Percentiles rank a stretch among this genome's conserved stretches.
Evolutionary conservation across 352 stramenopile genomes (phyloP).

Genomic region (Pythium monospermum): DNA sequence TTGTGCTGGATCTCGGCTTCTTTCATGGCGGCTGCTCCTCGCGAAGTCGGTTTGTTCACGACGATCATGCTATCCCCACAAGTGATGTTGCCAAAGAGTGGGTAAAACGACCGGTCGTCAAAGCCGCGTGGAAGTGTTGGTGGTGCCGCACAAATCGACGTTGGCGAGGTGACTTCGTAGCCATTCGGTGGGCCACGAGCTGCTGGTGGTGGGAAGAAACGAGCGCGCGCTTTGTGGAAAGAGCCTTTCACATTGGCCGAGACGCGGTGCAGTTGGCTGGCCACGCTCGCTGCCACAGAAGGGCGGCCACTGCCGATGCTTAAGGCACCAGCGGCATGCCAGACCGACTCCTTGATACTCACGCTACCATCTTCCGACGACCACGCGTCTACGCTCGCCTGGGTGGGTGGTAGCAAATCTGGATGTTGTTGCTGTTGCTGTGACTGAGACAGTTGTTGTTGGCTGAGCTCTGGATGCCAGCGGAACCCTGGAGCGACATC

Average conservation of each 20-base stretch:
- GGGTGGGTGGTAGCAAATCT: neutral
- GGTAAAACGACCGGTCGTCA: conserved; percentile 46
- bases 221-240: conserved; percentile 22
- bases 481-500: conserved; percentile 14
- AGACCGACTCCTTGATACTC: conserved; percentile 33
- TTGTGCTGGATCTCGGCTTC: conserved; percentile 2
- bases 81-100: conserved; percentile 25
- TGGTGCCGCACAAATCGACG: conserved; percentile 36
- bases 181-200: too few relatives aligned
- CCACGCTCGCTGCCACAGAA: conserved; percentile 14
- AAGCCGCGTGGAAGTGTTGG: conserved; percentile 30
- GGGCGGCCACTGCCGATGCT: conserved; percentile 13
- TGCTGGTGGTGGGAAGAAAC: conserved; percentile 19
- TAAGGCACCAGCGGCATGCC: conserved; percentile 15
- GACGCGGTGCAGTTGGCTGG: conserved; percentile 32
- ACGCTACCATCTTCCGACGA: conserved; percentile 22
- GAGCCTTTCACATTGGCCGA: conserved; percentile 38
- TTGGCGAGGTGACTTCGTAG: conserved; percentile 32
- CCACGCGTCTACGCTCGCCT: conserved; percentile 9
- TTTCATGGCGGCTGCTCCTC: conserved; percentile 4
- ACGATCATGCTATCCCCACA: conserved; percentile 23
- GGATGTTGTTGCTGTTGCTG: conserved; percentile 17
- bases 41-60: conserved; percentile 10
- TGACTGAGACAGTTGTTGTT: conserved; percentile 7
- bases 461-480: conserved; percentile 14